Evolutionary conservation across 352 stramenopile genomes (phyloP), one percentile per base, ranked within the genome.

Genomic region (Globisporangium heterothallicum): DNA sequence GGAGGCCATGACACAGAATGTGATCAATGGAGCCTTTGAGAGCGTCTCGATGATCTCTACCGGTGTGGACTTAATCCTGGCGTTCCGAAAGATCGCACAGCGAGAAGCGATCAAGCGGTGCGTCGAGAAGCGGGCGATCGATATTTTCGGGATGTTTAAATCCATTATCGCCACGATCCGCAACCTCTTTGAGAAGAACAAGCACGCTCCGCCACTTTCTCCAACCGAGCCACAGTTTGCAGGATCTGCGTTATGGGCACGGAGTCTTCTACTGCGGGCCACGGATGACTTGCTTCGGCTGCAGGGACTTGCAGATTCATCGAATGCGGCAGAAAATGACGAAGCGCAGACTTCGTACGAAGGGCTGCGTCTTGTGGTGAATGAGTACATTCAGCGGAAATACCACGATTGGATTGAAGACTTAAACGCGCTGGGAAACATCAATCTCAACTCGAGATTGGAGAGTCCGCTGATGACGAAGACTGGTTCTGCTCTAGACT

Each of bases 1-100:
- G 3, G 94, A 98, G 50, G 92, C 93, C 0, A 98, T 98, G 92
- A 97, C 93, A 2, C 82, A 92, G 40, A 98, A 98, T 47, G 87
- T 98, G 5, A 98, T 98, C 57, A 97, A 97, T 49, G 84, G 79
- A 4, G 88, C 89, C 0, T 98, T 98, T 44, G 94, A 97, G 34
- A 94, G 78, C 43, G 68, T 97, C 7, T 91, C 86, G 6, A 95
- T 87, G 8, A 85, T 98, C 10, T 65, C 77, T 4, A 76, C 85
- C 10, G 87, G 84, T 9, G 90, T 97, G 3, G 90, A 95, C 19
- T 73, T 98, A 55, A 84, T 98, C 7, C 81, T 97, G 21, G 90
- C 92, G 19, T 98, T 98, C 56, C 80, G 94, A 62, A 86, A 78
- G 42, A 89, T 98, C 32, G 92, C 92, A n/a, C 86, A 94, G 55